A percentile compares a stretch with the other conserved stretches of the same genome.
Evolutionary conservation across 2,329 filamentous ascomycete genomes (phyloP).

Genomic region (Exophiala phaeomuriformis): DNA sequence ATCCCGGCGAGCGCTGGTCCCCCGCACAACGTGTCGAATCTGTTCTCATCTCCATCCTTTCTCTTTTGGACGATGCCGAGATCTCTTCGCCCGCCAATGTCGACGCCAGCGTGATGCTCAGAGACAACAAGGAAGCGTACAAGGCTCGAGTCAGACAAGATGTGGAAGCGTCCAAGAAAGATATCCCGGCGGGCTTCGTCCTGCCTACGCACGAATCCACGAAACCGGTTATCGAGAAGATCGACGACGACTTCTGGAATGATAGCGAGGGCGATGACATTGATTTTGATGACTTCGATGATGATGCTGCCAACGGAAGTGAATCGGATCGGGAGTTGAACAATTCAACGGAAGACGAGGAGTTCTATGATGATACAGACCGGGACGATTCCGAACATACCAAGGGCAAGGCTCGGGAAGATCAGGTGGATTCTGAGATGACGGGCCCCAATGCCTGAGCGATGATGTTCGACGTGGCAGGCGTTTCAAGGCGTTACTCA

Average conservation of each 20-base stretch:
- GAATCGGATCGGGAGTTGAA: conserved; percentile 39
- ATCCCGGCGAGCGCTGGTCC: conserved; percentile 86
- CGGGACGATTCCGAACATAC: conserved; percentile 13
- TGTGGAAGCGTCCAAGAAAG: conserved; percentile 64
- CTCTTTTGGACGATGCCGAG: conserved; percentile 88
- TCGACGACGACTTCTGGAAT: conserved; percentile 75
- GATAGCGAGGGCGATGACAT: conserved; percentile 63
- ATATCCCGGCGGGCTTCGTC: conserved; percentile 69
- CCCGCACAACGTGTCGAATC: conserved; percentile 91
- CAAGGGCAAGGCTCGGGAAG: conserved; percentile 20
- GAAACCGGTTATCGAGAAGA: conserved; percentile 49
- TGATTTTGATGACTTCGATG: conserved; percentile 43
- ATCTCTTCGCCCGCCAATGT: conserved; percentile 92
- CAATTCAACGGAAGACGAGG: conserved; percentile 50
- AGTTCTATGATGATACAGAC: conserved; percentile 24
- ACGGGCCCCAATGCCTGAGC: conserved; percentile 19
- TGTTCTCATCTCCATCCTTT: conserved; percentile 83
- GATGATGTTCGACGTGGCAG: not conserved
- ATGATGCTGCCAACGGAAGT: conserved; percentile 39
- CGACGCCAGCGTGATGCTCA: conserved; percentile 79
- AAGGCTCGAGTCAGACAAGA: conserved; percentile 61
- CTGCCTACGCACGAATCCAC: conserved; percentile 72
- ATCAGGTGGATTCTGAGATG: conserved; percentile 26
- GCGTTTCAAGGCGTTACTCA: not conserved
- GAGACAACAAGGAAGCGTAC: conserved; percentile 64